Conservation (phyloP, 2,329 filamentous ascomycete genomes). For the Cercospora brassicicola region DNA sequence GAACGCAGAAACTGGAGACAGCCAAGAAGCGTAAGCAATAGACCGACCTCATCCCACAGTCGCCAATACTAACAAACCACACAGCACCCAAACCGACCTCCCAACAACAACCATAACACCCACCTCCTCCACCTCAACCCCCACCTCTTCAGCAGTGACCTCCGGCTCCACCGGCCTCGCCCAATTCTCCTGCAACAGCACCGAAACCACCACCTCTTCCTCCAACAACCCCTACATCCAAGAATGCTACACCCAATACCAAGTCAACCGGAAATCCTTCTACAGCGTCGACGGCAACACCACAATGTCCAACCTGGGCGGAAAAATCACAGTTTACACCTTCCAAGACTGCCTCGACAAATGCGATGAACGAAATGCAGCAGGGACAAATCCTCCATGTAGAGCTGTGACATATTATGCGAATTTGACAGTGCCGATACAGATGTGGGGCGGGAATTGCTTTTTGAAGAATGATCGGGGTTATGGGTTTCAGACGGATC, state of each 20-base stretch:
- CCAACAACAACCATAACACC: not conserved
- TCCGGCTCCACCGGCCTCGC: constrained; percentile 21
- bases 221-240: constrained; percentile 13
- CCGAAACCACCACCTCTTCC: constrained; percentile 4
- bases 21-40: not conserved
- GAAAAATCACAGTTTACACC: constrained; percentile 19
- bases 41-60: not conserved
- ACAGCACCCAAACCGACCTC: not conserved
- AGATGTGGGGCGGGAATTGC: constrained; percentile 21
- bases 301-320: constrained; percentile 15
- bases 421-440: constrained; percentile 14
- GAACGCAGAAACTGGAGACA: not conserved
- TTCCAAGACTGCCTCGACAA: constrained; percentile 17
- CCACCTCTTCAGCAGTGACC: constrained; percentile 13
- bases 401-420: constrained; percentile 23
- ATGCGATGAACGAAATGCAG: constrained; percentile 14
- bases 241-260: constrained; percentile 20
- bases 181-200: constrained; percentile 19
- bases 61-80: not conserved
- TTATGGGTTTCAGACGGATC: constrained; percentile 5
- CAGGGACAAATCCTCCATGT: constrained; percentile 11
- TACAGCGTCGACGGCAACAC: constrained; percentile 14
- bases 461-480: constrained; percentile 26
- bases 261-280: constrained; percentile 10
- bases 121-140: not conserved